phyloP scores from a whole-genome alignment of 2,329 filamentous ascomycete species.

The Alternaria panax region DNA sequence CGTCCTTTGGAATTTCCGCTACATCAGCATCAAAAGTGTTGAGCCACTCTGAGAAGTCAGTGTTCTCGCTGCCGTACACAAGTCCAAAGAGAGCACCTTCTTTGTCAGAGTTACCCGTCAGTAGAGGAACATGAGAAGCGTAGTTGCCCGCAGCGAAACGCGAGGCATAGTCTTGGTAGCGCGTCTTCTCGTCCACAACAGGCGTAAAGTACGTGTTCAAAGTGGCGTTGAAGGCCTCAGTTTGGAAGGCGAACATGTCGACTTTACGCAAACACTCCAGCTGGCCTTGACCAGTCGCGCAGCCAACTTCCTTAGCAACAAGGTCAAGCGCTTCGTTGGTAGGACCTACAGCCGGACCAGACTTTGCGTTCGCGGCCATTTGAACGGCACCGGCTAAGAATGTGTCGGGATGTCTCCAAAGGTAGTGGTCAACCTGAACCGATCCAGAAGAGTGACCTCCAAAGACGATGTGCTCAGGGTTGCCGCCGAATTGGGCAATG shows the following conservation, averaged over 20 bases:
- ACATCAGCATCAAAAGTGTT: constrained; percentile 54
- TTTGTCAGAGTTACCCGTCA: constrained; percentile 38
- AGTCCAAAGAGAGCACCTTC: constrained; percentile 37
- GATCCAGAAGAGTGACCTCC: constrained; percentile 47
- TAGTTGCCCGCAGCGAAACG: constrained; percentile 37
- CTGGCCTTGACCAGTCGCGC: constrained; percentile 27
- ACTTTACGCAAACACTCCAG: constrained; percentile 31
- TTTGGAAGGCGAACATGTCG: constrained; percentile 33
- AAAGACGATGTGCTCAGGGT: constrained; percentile 54
- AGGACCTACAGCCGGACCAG: constrained; percentile 31
- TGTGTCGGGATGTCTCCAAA: constrained; percentile 36
- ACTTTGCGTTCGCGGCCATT: constrained; percentile 37
- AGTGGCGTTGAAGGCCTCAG: constrained; percentile 33
- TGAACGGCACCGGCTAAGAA: constrained; percentile 31
- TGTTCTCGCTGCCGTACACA: constrained; percentile 35
- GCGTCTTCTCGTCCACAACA: constrained; percentile 31
- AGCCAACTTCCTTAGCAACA: constrained; percentile 34
- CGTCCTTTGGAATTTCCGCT: constrained; percentile 47
- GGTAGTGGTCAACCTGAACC: constrained; percentile 35
- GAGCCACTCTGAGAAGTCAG: constrained; percentile 55
- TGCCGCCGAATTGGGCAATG: constrained; percentile 50
- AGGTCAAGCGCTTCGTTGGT: constrained; percentile 31
- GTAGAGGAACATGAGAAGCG: constrained; percentile 34
- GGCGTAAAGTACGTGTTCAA: constrained; percentile 37
- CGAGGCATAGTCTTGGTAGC: constrained; percentile 29